Evolutionary conservation across 495 filamentous ascomycete species (phyloP).

Genomic region (Penicillium roqueforti): DNA sequence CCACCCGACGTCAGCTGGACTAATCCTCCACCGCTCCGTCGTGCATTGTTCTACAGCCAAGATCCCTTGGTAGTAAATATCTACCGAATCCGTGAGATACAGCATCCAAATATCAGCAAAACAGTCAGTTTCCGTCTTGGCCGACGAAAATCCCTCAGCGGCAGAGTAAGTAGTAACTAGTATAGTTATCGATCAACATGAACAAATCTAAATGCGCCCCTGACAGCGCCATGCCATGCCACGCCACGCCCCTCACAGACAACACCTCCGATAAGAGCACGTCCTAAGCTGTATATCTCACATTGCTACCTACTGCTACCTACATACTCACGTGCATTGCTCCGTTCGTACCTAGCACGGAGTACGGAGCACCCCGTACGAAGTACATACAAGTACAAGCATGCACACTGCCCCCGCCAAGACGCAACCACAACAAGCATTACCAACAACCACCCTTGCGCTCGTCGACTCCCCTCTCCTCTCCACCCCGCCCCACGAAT

Average conservation of each 20-base stretch:
- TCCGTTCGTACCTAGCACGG: no score
- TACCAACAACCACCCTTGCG: slow-evolving; percentile 17
- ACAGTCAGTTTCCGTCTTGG: not conserved
- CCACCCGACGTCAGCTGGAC: not conserved
- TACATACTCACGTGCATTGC: slow-evolving; percentile 5
- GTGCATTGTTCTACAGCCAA: slow-evolving; percentile 7
- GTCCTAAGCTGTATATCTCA: not conserved
- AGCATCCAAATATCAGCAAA: not conserved
- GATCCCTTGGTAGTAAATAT: slow-evolving; percentile 1
- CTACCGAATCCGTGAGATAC: not conserved
- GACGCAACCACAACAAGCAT: slow-evolving; percentile 7
- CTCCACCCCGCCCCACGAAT: slow-evolving; percentile 19
- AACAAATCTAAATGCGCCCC: not conserved
- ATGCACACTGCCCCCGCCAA: slow-evolving; percentile 23
- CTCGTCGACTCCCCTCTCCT: slow-evolving; percentile 4
- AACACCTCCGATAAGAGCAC: not conserved
- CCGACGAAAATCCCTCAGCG: slow-evolving; percentile 3
- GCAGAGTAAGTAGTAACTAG: not conserved
- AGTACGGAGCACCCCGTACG: not conserved
- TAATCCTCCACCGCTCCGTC: not conserved
- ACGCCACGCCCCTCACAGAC: slow-evolving; percentile 1
- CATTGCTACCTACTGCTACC: not conserved
- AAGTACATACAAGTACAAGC: not conserved
- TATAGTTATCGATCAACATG: not conserved
- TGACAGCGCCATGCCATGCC: slow-evolving; percentile 3